Evolutionary conservation across 2,329 filamentous ascomycete species (phyloP).

Genomic region (Cordyceps cicadae): DNA sequence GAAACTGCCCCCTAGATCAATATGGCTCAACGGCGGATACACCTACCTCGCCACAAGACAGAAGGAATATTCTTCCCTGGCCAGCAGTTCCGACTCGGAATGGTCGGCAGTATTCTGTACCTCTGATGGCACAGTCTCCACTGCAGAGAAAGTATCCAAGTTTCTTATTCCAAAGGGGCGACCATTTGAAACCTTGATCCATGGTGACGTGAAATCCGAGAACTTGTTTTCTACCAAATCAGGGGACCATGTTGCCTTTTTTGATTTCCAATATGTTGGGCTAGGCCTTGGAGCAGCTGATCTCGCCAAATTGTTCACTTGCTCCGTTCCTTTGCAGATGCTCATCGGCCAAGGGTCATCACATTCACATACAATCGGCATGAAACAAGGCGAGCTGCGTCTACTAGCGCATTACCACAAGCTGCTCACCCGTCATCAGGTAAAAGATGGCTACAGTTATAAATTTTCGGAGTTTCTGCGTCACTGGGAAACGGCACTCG

Average conservation of each 20-base stretch:
- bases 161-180: slow-evolving; percentile 40
- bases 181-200: slow-evolving; percentile 48
- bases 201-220: slow-evolving; percentile 63
- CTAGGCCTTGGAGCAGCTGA: slow-evolving; percentile 58
- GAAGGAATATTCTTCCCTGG: slow-evolving; percentile 45
- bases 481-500: slow-evolving; percentile 59
- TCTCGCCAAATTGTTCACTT: slow-evolving; percentile 59
- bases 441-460: slow-evolving; percentile 27
- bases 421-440: slow-evolving; percentile 19
- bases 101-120: slow-evolving; percentile 46
- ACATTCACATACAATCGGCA: slow-evolving; percentile 32
- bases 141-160: slow-evolving; percentile 45
- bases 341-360: slow-evolving; percentile 26
- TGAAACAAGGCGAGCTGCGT: slow-evolving; percentile 41
- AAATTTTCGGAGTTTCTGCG: slow-evolving; percentile 44
- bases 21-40: slow-evolving; percentile 62
- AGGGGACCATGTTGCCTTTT: slow-evolving; percentile 50
- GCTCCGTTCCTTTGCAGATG: slow-evolving; percentile 50
- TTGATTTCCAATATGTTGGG: slow-evolving; percentile 62
- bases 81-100: slow-evolving; percentile 38
- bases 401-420: slow-evolving; percentile 44
- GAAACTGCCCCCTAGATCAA: slow-evolving; percentile 16
- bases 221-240: slow-evolving; percentile 51
- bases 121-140: slow-evolving; percentile 21
- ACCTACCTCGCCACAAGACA: slow-evolving; percentile 58